These are phyloP conservation scores for Leccinum subtestaceum DNA, from an alignment of 768 basidiomycete species.

Conservation along the genomic window DNA sequence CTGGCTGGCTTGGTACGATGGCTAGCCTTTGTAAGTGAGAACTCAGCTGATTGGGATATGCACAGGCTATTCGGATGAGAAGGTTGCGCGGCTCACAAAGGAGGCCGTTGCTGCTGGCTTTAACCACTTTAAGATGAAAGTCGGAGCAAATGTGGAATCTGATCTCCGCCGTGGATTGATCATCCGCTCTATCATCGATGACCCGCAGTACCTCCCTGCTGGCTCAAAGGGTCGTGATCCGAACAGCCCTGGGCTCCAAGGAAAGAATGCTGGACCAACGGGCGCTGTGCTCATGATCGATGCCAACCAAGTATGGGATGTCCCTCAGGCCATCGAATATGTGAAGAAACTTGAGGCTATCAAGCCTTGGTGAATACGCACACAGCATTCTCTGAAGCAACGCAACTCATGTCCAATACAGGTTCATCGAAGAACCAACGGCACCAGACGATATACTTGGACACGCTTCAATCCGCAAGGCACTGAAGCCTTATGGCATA, in stretches of 20 bases:
- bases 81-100: constrained; percentile 80
- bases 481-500: constrained; percentile 77
- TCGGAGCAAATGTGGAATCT: constrained; percentile 77
- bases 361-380: constrained; percentile 71
- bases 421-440: constrained; percentile 98
- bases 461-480: constrained; percentile 81
- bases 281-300: constrained; percentile 97
- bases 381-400: neutral
- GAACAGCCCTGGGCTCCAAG: constrained; percentile 57
- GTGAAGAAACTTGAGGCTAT: constrained; percentile 74
- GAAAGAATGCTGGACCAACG: constrained; percentile 93
- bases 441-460: constrained; percentile 94
- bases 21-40: neutral
- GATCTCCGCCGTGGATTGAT: constrained; percentile 86
- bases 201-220: constrained; percentile 76
- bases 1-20: constrained; percentile 77
- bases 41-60: constrained; percentile 7
- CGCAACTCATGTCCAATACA: constrained; percentile 23
- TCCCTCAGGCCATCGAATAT: constrained; percentile 89
- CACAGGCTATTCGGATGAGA: constrained; percentile 87
- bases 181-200: constrained; percentile 93
- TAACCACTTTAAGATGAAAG: constrained; percentile 99
- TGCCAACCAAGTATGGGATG: constrained; percentile 97
- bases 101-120: constrained; percentile 86
- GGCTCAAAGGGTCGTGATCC: constrained; percentile 58